Evolutionary conservation across 177 flowering plant species (phyloP).

Genomic region (Vitis hybrid): DNA sequence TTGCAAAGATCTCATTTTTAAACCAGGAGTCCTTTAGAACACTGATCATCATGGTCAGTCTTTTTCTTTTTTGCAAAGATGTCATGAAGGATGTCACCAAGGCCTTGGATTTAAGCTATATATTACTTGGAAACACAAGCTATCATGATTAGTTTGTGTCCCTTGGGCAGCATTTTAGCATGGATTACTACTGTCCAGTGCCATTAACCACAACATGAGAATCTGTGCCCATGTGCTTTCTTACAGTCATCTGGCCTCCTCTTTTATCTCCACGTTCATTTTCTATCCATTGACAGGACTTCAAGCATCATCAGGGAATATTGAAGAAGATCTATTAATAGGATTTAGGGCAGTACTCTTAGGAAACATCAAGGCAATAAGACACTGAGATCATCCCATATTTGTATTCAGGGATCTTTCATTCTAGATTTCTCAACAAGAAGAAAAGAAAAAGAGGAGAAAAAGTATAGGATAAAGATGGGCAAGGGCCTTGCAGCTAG

Average conservation of each 20-base stretch:
- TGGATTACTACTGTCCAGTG: neutral
- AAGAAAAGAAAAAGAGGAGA: too few relatives aligned
- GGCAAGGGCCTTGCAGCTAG: constrained; percentile 4
- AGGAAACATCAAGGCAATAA: too few relatives aligned
- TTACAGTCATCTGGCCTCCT: constrained; percentile 8
- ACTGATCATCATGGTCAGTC: neutral
- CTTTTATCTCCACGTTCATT: neutral
- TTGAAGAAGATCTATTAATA: too few relatives aligned
- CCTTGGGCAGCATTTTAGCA: neutral
- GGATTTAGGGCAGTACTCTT: too few relatives aligned
- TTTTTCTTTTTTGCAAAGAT: neutral
- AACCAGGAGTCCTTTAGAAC: neutral
- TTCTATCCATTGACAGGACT: too few relatives aligned
- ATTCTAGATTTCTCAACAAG: neutral
- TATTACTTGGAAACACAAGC: neutral
- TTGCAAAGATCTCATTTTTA: too few relatives aligned
- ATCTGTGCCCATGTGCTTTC: constrained; percentile 22
- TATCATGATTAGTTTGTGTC: constrained; percentile 13
- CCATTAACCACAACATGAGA: neutral
- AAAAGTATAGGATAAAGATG: constrained; percentile 1
- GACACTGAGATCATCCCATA: constrained; percentile 2
- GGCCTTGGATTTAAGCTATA: neutral
- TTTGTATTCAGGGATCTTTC: constrained; percentile 2
- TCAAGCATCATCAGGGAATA: too few relatives aligned
- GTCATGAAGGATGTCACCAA: neutral